phyloP scores from a whole-genome alignment of 768 basidiomycete genomes.

The Asterophora parasitica region DNA sequence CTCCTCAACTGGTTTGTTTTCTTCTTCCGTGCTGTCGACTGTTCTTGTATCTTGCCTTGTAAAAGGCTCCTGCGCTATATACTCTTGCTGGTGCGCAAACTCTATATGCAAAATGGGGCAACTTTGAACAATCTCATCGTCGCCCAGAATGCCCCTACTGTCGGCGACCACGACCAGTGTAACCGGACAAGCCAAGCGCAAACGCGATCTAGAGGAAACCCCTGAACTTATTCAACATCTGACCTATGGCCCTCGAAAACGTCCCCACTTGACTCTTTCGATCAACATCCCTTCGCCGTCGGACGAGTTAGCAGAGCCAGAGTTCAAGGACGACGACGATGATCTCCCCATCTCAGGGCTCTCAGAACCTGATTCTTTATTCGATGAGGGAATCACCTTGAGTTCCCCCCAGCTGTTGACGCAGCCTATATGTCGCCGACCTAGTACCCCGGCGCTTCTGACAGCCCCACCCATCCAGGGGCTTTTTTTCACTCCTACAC shows the following conservation, averaged over 20 bases:
- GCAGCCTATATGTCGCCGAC: background rate
- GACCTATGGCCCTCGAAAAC: constrained; percentile 5
- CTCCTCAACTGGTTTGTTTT: too few relatives aligned
- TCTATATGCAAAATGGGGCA: background rate
- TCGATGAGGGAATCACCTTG: constrained; percentile 31
- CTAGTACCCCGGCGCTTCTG: constrained; percentile 24
- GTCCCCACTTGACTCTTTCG: constrained; percentile 12
- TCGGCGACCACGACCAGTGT: background rate
- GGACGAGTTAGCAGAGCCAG: background rate
- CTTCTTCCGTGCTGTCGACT: too few relatives aligned
- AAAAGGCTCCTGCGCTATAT: background rate
- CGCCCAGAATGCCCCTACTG: constrained; percentile 7
- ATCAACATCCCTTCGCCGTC: constrained; percentile 14
- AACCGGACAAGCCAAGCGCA: constrained; percentile 8
- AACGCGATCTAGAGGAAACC: background rate
- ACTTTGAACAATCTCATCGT: constrained; percentile 5
- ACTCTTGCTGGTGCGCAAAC: constrained; percentile 2
- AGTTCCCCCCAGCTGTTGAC: background rate
- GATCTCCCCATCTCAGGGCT: constrained; percentile 14
- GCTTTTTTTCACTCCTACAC: constrained; percentile 52
- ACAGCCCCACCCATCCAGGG: constrained; percentile 57
- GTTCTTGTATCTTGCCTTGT: background rate
- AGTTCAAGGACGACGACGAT: constrained; percentile 1
- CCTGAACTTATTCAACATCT: background rate
- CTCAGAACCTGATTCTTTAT: constrained; percentile 40